phyloP scores from a whole-genome alignment of 805 yeast genomes.

The Teunomyces pallodes region DNA sequence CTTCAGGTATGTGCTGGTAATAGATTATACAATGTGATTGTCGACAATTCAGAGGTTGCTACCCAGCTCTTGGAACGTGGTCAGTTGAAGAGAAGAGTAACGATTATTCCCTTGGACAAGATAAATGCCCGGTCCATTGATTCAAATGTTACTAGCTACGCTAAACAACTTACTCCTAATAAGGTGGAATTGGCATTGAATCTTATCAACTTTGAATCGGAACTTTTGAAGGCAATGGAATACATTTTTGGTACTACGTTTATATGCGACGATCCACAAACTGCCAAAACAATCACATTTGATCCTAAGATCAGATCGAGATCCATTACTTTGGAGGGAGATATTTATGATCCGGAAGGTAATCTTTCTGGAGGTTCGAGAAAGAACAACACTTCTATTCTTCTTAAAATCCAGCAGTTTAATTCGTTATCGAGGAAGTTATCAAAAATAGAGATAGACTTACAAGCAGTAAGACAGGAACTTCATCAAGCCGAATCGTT shows the following conservation, averaged over 20 bases:
- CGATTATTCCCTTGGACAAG: constrained; percentile 89
- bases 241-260: constrained; percentile 89
- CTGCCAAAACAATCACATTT: constrained; percentile 87
- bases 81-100: constrained; percentile 73
- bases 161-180: constrained; percentile 75
- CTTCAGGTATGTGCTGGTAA: constrained; percentile 95
- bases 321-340: constrained; percentile 90
- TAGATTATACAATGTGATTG: constrained; percentile 82
- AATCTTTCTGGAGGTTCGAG: constrained; percentile 94
- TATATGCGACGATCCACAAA: constrained; percentile 80
- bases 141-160: constrained; percentile 52
- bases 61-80: constrained; percentile 78
- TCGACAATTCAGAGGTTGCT: constrained; percentile 84
- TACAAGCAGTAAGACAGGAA: constrained; percentile 38
- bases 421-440: constrained; percentile 45
- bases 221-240: constrained; percentile 79
- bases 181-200: constrained; percentile 89
- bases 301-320: constrained; percentile 76
- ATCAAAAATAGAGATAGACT: constrained; percentile 39
- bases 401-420: constrained; percentile 64
- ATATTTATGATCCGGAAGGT: constrained; percentile 93
- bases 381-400: constrained; percentile 52
- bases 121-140: constrained; percentile 62
- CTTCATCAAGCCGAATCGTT: constrained; percentile 42
- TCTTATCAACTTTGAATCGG: constrained; percentile 69